These are phyloP conservation scores for Colletotrichum scovillei DNA, from an alignment of 2,329 filamentous ascomycete species.

Conservation along the genomic window DNA sequence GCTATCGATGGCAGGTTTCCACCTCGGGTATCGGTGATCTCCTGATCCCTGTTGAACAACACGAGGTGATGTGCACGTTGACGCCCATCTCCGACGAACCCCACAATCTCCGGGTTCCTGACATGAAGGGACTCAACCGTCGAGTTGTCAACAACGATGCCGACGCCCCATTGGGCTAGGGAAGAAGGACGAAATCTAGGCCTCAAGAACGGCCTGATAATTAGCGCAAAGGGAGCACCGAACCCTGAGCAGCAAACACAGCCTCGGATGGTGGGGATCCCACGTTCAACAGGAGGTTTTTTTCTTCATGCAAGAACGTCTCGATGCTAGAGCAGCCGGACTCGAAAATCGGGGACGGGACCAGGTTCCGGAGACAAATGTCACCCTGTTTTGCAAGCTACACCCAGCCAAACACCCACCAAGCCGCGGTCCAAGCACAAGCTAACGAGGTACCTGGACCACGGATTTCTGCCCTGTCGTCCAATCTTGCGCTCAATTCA, in stretches of 20 bases:
- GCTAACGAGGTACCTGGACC: neutral
- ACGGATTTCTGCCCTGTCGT: constrained; percentile 11
- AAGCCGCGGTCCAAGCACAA: constrained; percentile 26
- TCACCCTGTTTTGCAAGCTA: constrained; percentile 22
- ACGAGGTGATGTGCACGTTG: neutral
- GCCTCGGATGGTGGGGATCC: neutral
- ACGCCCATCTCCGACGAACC: constrained; percentile 2
- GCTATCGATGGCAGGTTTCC: neutral
- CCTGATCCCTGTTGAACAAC: neutral
- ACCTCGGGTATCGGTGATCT: constrained; percentile 16
- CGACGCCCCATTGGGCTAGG: neutral
- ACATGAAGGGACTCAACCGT: neutral
- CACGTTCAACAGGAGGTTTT: neutral
- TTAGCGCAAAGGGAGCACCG: constrained; percentile 4
- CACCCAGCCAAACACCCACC: constrained; percentile 1
- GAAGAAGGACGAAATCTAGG: neutral
- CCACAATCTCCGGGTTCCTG: neutral
- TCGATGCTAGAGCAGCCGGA: neutral
- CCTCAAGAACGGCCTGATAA: neutral
- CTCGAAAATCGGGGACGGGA: neutral
- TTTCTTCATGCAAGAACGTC: neutral
- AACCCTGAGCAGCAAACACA: neutral
- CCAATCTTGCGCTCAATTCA: constrained; percentile 3
- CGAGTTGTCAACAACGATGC: neutral
- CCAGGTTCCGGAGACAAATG: constrained; percentile 19